Conservation (phyloP, 139 green algal genomes). For the Mychonastes homosphaera region DNA sequence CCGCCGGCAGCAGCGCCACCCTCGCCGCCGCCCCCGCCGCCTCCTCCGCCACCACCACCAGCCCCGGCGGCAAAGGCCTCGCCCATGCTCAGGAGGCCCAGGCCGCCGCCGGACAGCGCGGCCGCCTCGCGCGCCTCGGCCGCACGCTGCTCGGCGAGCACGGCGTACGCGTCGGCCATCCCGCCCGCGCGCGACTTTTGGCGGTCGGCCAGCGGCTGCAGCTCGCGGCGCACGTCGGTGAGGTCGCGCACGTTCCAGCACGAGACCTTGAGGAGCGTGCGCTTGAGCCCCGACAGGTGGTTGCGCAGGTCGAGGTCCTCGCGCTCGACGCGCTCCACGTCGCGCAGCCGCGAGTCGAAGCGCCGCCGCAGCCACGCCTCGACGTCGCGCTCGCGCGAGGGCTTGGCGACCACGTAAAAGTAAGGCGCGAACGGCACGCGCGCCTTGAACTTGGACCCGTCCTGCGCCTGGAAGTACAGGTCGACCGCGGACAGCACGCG, state of each 20-base stretch:
- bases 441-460: constrained; percentile 89
- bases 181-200: constrained; percentile 8
- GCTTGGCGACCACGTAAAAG: constrained; percentile 80
- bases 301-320: constrained; percentile 97
- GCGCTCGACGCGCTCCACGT: constrained; percentile 57
- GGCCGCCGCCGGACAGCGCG: too few relatives aligned
- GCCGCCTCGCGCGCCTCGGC: too few relatives aligned
- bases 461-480: constrained; percentile 34
- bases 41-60: background rate
- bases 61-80: too few relatives aligned
- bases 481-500: background rate
- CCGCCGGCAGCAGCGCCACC: background rate
- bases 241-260: constrained; percentile 78
- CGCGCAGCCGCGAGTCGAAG: constrained; percentile 57
- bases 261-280: constrained; percentile 72
- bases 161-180: constrained; percentile 10
- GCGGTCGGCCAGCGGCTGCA: constrained; percentile 52
- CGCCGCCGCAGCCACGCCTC: constrained; percentile 69
- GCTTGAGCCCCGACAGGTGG: constrained; percentile 81
- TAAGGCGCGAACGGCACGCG: constrained; percentile 76
- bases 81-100: too few relatives aligned
- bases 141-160: background rate
- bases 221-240: constrained; percentile 68
- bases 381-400: constrained; percentile 63
- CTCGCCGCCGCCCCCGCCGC: too few relatives aligned